These are phyloP conservation scores for Purpureocillium lavendulum DNA, from an alignment of 2,329 filamentous ascomycete genomes.

Conservation along the genomic window DNA sequence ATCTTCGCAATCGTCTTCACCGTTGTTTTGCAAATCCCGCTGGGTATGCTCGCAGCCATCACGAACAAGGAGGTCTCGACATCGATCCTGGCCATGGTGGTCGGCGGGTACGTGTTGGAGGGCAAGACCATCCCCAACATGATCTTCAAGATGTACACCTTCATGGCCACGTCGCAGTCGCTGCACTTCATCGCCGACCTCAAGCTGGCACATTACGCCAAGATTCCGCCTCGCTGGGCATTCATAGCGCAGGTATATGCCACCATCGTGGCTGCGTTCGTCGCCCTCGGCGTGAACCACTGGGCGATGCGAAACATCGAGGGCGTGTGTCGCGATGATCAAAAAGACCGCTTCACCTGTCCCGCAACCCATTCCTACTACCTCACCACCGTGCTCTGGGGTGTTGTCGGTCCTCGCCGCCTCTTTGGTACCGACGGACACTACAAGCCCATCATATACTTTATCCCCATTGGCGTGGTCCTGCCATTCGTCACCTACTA, in stretches of 20 bases:
- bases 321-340: conserved; percentile 42
- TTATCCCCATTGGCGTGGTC: conserved; percentile 10
- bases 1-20: conserved; percentile 42
- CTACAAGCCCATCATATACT: conserved; percentile 12
- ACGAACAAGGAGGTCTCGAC: conserved; percentile 50
- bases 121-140: conserved; percentile 59
- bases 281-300: conserved; percentile 52
- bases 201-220: conserved; percentile 57
- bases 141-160: conserved; percentile 63
- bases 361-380: conserved; percentile 43
- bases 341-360: conserved; percentile 44
- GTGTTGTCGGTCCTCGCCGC: conserved; percentile 55
- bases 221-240: conserved; percentile 43
- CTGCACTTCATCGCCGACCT: conserved; percentile 51
- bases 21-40: conserved; percentile 41
- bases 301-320: conserved; percentile 49
- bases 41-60: conserved; percentile 47
- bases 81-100: conserved; percentile 58
- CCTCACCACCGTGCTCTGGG: conserved; percentile 58
- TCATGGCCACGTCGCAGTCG: conserved; percentile 52
- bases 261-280: conserved; percentile 42
- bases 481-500: conserved; percentile 12
- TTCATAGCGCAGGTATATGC: conserved; percentile 47
- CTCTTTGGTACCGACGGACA: conserved; percentile 37
- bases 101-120: conserved; percentile 59